Conservation (phyloP, 495 filamentous ascomycete genomes). For the Aspergillus funiculosus region DNA sequence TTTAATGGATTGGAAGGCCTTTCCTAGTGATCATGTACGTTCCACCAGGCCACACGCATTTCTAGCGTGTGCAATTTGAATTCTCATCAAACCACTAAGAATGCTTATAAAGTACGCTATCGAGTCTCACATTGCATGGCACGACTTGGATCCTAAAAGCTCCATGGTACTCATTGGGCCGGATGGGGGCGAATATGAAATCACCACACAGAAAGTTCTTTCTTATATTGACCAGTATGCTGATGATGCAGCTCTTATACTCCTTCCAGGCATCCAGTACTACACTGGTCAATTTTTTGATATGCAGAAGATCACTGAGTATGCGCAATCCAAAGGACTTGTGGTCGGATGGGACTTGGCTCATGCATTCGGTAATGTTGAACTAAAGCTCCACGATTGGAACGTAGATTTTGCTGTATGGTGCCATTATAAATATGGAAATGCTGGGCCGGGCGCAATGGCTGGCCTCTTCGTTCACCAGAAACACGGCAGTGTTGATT, state of each 20-base stretch:
- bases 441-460: slow-evolving; percentile 80
- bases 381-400: slow-evolving; percentile 81
- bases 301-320: slow-evolving; percentile 74
- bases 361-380: slow-evolving; percentile 89
- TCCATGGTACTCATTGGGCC: slow-evolving; percentile 76
- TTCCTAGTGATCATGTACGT: slow-evolving; percentile 83
- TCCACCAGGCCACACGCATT: not conserved
- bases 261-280: slow-evolving; percentile 91
- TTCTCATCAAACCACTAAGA: not conserved
- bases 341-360: slow-evolving; percentile 90
- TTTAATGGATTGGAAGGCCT: slow-evolving; percentile 88
- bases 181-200: slow-evolving; percentile 42
- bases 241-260: slow-evolving; percentile 65
- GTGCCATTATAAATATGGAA: slow-evolving; percentile 98
- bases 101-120: slow-evolving; percentile 64
- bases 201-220: slow-evolving; percentile 67
- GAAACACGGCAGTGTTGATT: slow-evolving; percentile 53
- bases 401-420: slow-evolving; percentile 90
- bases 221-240: slow-evolving; percentile 71
- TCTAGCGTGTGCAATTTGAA: not conserved
- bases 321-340: slow-evolving; percentile 70
- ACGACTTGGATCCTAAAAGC: slow-evolving; percentile 58
- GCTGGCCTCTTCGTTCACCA: slow-evolving; percentile 84
- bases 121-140: slow-evolving; percentile 81
- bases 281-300: slow-evolving; percentile 91